Conservation (phyloP, 2,329 filamentous ascomycete species). For the Nannizzia gypsea region DNA sequence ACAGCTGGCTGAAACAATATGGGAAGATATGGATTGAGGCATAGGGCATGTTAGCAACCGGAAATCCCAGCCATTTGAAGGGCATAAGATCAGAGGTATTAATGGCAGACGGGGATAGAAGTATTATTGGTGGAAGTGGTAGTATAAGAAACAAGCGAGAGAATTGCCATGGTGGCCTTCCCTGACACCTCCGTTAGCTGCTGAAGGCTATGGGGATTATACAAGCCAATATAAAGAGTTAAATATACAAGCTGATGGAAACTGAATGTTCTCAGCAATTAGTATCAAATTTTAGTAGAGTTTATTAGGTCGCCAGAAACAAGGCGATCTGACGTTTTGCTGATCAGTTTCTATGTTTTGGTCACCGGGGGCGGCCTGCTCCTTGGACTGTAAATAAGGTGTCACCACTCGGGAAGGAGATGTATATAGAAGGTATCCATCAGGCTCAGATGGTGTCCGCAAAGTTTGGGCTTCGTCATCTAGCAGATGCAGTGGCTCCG, state of each 20-base stretch:
- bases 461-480: neutral
- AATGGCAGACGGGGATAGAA: too few relatives aligned
- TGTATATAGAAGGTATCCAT: neutral
- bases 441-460: neutral
- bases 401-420: neutral
- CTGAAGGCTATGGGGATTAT: too few relatives aligned
- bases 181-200: too few relatives aligned
- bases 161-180: too few relatives aligned
- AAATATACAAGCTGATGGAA: too few relatives aligned
- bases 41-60: too few relatives aligned
- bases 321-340: neutral
- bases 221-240: too few relatives aligned
- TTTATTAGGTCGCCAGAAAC: constrained; percentile 1
- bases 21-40: neutral
- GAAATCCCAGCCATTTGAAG: too few relatives aligned
- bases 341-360: neutral
- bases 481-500: neutral
- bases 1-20: neutral
- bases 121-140: too few relatives aligned
- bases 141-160: too few relatives aligned
- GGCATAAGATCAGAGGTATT: too few relatives aligned
- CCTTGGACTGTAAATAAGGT: neutral
- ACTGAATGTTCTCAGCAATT: too few relatives aligned
- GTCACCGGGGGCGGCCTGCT: neutral
- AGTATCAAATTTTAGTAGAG: neutral